phyloP scores from a whole-genome alignment of 2,329 filamentous ascomycete species.

The Simplicillium aogashimaense region DNA sequence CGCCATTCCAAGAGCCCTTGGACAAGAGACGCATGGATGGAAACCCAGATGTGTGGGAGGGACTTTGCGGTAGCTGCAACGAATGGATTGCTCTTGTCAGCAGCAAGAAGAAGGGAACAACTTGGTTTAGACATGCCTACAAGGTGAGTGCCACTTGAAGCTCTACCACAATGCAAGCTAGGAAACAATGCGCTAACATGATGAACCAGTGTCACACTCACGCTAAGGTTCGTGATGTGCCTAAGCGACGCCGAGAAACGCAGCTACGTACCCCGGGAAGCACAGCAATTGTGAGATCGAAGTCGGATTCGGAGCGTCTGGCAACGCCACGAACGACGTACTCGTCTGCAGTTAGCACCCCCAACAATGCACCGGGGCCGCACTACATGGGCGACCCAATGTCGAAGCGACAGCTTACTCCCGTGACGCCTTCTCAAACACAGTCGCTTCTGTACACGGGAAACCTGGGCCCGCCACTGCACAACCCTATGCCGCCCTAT shows the following conservation, averaged over 20 bases:
- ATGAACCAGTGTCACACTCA: constrained; percentile 46
- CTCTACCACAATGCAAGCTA: too few species aligned
- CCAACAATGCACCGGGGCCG: too few species aligned
- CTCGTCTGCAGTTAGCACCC: too few species aligned
- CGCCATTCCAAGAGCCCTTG: constrained; percentile 67
- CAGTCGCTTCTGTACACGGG: too few species aligned
- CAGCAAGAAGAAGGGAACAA: constrained; percentile 87
- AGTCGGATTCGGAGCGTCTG: too few species aligned
- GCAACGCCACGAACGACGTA: too few species aligned
- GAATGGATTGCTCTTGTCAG: constrained; percentile 76
- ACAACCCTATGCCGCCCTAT: too few species aligned
- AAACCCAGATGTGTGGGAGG: constrained; percentile 75
- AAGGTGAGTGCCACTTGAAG: constrained; percentile 46
- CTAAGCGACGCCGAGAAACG: background rate
- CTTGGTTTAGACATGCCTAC: constrained; percentile 84
- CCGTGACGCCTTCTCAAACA: too few species aligned
- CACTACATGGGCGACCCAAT: too few species aligned
- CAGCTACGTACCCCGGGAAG: background rate
- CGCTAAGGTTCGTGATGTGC: background rate
- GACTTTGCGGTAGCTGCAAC: constrained; percentile 66
- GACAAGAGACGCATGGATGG: constrained; percentile 68
- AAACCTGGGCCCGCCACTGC: too few species aligned
- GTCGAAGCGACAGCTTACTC: too few species aligned
- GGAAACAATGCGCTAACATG: constrained; percentile 12
- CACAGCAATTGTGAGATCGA: too few species aligned